Evolutionary conservation across 108 stramenopile species (phyloP).

Genomic region (Epithemia pelagica): DNA sequence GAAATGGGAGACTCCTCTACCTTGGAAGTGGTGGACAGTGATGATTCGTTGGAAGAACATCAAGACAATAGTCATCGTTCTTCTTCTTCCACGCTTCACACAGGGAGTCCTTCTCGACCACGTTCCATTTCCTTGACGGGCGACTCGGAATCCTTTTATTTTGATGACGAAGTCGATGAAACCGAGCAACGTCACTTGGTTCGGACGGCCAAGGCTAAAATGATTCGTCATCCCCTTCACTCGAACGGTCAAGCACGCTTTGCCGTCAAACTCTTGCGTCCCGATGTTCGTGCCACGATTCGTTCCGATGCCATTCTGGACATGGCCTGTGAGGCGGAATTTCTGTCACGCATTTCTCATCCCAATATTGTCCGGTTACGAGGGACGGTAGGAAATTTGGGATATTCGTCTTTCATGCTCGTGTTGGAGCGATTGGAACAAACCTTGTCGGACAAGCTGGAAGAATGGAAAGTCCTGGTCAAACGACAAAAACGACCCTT

Average conservation of each 20-base stretch:
- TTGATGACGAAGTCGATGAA: not conserved
- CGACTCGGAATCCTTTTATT: no score
- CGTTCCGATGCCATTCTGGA: constrained; percentile 32
- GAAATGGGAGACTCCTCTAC: not conserved
- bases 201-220: not conserved
- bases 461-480: constrained; percentile 25
- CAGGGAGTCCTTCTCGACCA: no score
- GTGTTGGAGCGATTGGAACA: constrained; percentile 52
- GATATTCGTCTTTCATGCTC: constrained; percentile 39
- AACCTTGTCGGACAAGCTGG: constrained; percentile 45
- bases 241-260: constrained; percentile 44
- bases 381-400: constrained; percentile 40
- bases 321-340: constrained; percentile 65
- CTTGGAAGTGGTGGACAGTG: no score
- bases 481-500: not conserved
- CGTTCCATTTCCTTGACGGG: no score
- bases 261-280: constrained; percentile 27
- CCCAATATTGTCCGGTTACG: constrained; percentile 61
- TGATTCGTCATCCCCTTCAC: not conserved
- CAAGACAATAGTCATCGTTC: not conserved
- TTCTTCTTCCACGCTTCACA: not conserved
- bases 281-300: constrained; percentile 17
- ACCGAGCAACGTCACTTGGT: no score
- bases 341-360: constrained; percentile 49
- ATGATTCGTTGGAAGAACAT: not conserved